Conservation (phyloP, 2,329 filamentous ascomycete species). For the Xylariaceae sp. region DNA sequence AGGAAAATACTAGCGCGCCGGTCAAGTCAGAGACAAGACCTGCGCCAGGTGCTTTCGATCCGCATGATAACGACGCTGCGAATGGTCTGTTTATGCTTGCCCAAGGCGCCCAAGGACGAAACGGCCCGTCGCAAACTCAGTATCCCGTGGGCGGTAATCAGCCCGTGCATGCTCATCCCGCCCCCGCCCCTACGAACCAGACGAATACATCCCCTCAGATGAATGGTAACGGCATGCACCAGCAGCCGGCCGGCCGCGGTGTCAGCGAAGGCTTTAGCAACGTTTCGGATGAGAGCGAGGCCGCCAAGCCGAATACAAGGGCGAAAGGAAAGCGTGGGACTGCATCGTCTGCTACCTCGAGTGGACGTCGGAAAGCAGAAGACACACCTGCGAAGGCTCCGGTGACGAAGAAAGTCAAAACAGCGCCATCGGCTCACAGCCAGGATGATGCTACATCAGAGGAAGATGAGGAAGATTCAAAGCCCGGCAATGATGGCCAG, state of each 20-base stretch:
- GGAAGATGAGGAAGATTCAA: constrained; percentile 47
- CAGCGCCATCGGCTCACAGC: constrained; percentile 32
- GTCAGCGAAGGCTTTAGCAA: constrained; percentile 65
- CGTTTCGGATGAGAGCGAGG: constrained; percentile 67
- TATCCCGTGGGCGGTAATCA: constrained; percentile 43
- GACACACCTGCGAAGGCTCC: constrained; percentile 56
- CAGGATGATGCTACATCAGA: constrained; percentile 46
- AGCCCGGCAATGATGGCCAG: constrained; percentile 50
- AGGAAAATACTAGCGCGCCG: constrained; percentile 42
- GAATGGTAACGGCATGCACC: constrained; percentile 43
- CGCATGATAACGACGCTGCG: constrained; percentile 90
- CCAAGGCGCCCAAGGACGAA: constrained; percentile 53
- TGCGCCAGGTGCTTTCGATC: constrained; percentile 65
- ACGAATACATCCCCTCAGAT: constrained; percentile 48
- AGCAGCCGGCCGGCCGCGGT: constrained; percentile 45
- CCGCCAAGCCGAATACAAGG: constrained; percentile 58
- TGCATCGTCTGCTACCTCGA: constrained; percentile 41
- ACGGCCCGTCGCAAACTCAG: constrained; percentile 48
- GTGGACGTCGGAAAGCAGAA: constrained; percentile 75
- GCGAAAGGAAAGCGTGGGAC: constrained; percentile 59
- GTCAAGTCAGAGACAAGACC: constrained; percentile 48
- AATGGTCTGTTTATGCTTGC: constrained; percentile 92
- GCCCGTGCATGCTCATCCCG: constrained; percentile 46
- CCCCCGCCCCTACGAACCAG: constrained; percentile 32
- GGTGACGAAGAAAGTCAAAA: constrained; percentile 65